These are phyloP conservation scores for Pichia terricola DNA, from an alignment of 1,139 yeast genomes.

Conservation along the genomic window DNA sequence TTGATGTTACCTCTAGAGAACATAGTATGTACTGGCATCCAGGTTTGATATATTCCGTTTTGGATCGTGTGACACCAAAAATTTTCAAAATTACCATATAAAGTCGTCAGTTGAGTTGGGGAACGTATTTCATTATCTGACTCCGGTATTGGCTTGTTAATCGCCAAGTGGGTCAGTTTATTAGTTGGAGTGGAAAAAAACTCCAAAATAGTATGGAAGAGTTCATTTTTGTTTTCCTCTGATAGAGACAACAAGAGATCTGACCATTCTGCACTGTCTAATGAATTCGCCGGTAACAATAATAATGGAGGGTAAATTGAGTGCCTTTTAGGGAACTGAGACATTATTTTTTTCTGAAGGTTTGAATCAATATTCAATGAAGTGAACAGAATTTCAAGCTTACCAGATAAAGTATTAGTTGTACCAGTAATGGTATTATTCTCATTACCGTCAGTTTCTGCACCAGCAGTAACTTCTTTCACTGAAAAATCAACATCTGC, in stretches of 20 bases:
- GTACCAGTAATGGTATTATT: too few species aligned
- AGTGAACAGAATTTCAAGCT: background rate
- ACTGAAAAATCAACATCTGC: too few species aligned
- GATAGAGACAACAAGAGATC: slow-evolving; percentile 10
- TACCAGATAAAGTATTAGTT: background rate
- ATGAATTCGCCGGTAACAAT: slow-evolving; percentile 36
- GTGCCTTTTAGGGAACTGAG: slow-evolving; percentile 41
- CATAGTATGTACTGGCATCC: slow-evolving; percentile 87
- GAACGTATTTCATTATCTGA: slow-evolving; percentile 45
- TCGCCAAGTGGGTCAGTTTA: slow-evolving; percentile 48
- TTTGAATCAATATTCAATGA: background rate
- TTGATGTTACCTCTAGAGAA: slow-evolving; percentile 83
- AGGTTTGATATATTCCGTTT: slow-evolving; percentile 66
- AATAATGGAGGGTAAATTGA: slow-evolving; percentile 62
- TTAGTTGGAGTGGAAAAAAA: slow-evolving; percentile 8
- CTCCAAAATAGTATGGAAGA: slow-evolving; percentile 1
- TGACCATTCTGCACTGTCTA: slow-evolving; percentile 32
- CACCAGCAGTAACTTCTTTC: too few species aligned
- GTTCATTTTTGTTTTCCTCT: background rate
- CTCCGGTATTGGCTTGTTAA: slow-evolving; percentile 57
- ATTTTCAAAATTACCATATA: slow-evolving; percentile 66
- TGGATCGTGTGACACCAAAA: slow-evolving; percentile 70
- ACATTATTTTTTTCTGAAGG: background rate
- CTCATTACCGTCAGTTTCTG: too few species aligned
- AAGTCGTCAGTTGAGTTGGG: slow-evolving; percentile 49